Evolutionary conservation across 768 basidiomycete species (phyloP), one percentile per base, ranked within the genome.

Genomic region (Termitomyces sp.): DNA sequence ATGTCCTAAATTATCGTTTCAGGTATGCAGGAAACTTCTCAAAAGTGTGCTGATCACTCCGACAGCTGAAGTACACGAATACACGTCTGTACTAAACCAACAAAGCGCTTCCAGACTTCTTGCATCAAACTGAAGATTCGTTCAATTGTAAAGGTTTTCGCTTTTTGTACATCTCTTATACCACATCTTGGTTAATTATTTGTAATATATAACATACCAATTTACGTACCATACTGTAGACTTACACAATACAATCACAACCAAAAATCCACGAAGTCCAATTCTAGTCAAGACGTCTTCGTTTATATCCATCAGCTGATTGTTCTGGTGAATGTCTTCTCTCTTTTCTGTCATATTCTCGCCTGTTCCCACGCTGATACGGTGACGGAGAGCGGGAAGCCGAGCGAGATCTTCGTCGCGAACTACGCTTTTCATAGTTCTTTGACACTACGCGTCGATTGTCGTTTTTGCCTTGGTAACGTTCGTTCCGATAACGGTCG

Each of bases 251-350:
- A 51, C 42, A 37, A 13, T 34, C n/a, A 30, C 20, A 37, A 18
- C 11, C 37, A 18, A 22, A 11, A 46, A 22, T 30, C 37, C 30
- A 31, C 12, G 30, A 31, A 37, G 16, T 24, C 3, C 16, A 27
- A 53, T 61, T 59, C 73, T 74, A 84, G 63, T 85, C 83, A 62
- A 85, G 63, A 58, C 85, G 80, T 65, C 85, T 75, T 61, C 84
- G 80, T 64, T 86, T 86, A 59, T 75, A 68, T 42, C 69, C 70
- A 51, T 58, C 63, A 58, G 49, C 59, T 54, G 69, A 69, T 36
- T 70, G 69, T 66, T 75, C 76, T 46, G 65, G 65, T 22, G 74
- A 72, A 46, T 67, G 72, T 41, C 69, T 69, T 52, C 70, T 61
- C 50, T 69, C 70, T 48, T 52, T 66, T 58, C 68, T 61, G 48